Conservation (phyloP, 169 alveolate species). For the Cryptosporidium muris region DNA sequence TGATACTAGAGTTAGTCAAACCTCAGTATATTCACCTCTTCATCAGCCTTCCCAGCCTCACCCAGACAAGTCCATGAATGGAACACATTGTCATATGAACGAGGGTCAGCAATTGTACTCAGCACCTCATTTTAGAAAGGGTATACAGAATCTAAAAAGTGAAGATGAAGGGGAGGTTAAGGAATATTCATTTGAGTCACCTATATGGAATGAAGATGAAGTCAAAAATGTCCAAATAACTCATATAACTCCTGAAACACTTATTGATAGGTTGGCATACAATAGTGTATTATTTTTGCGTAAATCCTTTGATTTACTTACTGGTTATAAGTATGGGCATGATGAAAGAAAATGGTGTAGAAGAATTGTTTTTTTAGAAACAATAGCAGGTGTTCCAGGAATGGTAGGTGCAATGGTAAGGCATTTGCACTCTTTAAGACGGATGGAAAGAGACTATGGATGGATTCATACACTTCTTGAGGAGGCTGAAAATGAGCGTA, state of each 20-base stretch:
- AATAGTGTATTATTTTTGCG: conserved; percentile 73
- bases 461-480: conserved; percentile 81
- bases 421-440: conserved; percentile 75
- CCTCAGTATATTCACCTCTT: too few species aligned
- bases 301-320: conserved; percentile 51
- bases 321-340: conserved; percentile 71
- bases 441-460: conserved; percentile 77
- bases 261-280: conserved; percentile 77
- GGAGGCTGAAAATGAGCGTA: conserved; percentile 82
- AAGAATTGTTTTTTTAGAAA: conserved; percentile 77
- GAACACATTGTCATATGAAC: too few species aligned
- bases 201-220: conserved; percentile 74
- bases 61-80: too few species aligned
- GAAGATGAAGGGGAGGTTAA: not conserved
- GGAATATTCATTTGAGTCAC: conserved; percentile 23
- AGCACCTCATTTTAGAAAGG: too few species aligned
- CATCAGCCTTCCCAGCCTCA: too few species aligned
- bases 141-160: too few species aligned
- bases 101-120: too few species aligned
- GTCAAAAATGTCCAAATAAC: conserved; percentile 71
- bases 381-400: conserved; percentile 80
- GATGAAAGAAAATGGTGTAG: conserved; percentile 73
- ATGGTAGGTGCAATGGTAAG: conserved; percentile 79
- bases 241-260: conserved; percentile 71
- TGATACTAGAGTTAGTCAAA: too few species aligned